Conservation (phyloP, 2,329 filamentous ascomycete species). For the Neopestalotiopsis rosae region DNA sequence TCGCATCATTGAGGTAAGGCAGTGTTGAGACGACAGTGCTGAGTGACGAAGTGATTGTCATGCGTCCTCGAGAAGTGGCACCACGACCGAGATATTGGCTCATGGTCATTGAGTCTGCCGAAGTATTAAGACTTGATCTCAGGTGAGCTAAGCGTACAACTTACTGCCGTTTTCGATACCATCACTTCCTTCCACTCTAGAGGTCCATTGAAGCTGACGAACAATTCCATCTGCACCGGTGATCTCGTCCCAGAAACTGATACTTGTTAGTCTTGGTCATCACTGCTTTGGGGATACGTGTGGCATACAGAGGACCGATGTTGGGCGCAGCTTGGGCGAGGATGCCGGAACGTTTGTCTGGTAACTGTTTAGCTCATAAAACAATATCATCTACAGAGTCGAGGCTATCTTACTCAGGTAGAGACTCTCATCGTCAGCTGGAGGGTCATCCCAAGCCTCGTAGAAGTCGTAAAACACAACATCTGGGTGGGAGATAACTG, state of each 20-base stretch:
- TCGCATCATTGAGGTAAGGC: constrained; percentile 63
- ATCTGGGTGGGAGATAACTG: constrained; percentile 49
- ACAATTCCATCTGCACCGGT: constrained; percentile 62
- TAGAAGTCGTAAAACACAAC: constrained; percentile 71
- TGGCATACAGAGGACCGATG: constrained; percentile 60
- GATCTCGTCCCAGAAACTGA: constrained; percentile 61
- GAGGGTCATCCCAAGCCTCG: constrained; percentile 59
- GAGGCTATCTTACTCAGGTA: constrained; percentile 49
- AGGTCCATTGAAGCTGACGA: constrained; percentile 70
- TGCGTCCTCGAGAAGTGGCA: constrained; percentile 63
- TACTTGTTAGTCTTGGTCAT: constrained; percentile 17
- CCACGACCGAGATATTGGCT: constrained; percentile 70
- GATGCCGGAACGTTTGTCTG: constrained; percentile 58
- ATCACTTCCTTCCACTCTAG: constrained; percentile 64
- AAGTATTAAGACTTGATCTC: background rate
- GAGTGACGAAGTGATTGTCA: constrained; percentile 64
- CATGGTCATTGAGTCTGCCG: constrained; percentile 53
- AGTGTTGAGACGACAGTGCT: constrained; percentile 62
- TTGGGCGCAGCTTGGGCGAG: constrained; percentile 69
- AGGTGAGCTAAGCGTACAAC: constrained; percentile 21
- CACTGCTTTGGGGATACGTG: background rate
- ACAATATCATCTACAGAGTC: background rate
- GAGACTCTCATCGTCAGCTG: constrained; percentile 43
- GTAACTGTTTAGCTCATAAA: constrained; percentile 21
- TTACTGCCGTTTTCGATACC: constrained; percentile 39